A percentile compares a stretch with the other conserved stretches of the same genome.
Conservation (phyloP, 805 yeast genomes). For the Ogataea pilisensis region DNA sequence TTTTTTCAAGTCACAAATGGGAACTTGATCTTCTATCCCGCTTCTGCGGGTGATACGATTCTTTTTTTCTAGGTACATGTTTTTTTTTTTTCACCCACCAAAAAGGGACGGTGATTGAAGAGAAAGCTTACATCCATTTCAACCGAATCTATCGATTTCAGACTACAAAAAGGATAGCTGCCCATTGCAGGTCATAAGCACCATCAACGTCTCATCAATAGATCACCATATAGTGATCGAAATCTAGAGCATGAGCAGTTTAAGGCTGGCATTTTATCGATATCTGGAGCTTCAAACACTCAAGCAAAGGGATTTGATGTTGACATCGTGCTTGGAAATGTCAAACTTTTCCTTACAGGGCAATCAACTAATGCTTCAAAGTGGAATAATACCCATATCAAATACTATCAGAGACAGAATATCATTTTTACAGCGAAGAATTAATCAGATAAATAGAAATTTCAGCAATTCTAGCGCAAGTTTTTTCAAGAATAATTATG, state of each 20-base stretch:
- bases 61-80: too few relatives aligned
- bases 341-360: background rate
- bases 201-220: too few relatives aligned
- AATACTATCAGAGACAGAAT: background rate
- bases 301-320: slow-evolving; percentile 25
- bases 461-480: slow-evolving; percentile 19
- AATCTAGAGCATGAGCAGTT: slow-evolving; percentile 28
- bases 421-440: slow-evolving; percentile 5
- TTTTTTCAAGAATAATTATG: slow-evolving; percentile 25
- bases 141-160: too few relatives aligned
- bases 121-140: too few relatives aligned
- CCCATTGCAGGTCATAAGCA: too few relatives aligned
- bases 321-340: slow-evolving; percentile 25
- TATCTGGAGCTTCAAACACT: slow-evolving; percentile 22
- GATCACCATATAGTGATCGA: too few relatives aligned
- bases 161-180: too few relatives aligned
- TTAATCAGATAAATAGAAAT: slow-evolving; percentile 15
- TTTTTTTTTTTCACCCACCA: too few relatives aligned
- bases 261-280: slow-evolving; percentile 24
- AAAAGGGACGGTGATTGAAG: too few relatives aligned
- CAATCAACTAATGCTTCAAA: background rate
- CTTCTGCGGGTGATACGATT: too few relatives aligned
- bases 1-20: too few relatives aligned
- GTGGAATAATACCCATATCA: slow-evolving; percentile 13
- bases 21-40: too few relatives aligned